Percentiles rank a stretch among this genome's conserved stretches.
These are phyloP conservation scores for Boletus pseudo-olivaceus DNA, from an alignment of 768 basidiomycete genomes.

Conservation along the genomic window DNA sequence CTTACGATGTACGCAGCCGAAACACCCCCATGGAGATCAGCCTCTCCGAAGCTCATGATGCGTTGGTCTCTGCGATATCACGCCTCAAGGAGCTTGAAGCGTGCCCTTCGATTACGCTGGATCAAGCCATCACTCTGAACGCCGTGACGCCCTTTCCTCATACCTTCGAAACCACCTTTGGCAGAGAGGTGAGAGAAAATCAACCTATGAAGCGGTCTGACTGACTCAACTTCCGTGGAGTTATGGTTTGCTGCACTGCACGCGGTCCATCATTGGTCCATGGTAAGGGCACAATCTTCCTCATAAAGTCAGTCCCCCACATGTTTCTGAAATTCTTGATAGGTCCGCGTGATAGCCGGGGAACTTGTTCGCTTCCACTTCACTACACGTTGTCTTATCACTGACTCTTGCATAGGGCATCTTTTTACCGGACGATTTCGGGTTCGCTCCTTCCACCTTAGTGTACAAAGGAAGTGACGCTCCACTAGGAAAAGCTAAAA, in stretches of 20 bases:
- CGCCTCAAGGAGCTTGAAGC: conserved; percentile 50
- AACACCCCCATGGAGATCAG: conserved; percentile 84
- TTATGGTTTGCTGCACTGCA: conserved; percentile 85
- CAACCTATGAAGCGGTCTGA: neutral
- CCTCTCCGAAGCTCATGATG: conserved; percentile 53
- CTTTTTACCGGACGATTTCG: conserved; percentile 69
- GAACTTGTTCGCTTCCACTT: conserved; percentile 56
- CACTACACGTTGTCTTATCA: neutral
- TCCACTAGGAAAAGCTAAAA: conserved; percentile 62
- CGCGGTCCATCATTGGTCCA: conserved; percentile 89
- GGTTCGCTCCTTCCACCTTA: conserved; percentile 82
- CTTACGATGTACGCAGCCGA: conserved; percentile 72
- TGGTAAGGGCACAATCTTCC: conserved; percentile 46
- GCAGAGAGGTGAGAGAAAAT: conserved; percentile 58
- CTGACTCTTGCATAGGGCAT: conserved; percentile 48
- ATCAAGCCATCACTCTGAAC: conserved; percentile 64
- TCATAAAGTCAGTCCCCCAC: neutral
- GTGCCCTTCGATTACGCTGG: conserved; percentile 41
- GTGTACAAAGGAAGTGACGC: conserved; percentile 68
- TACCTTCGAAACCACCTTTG: conserved; percentile 74
- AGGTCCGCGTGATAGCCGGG: conserved; percentile 82
- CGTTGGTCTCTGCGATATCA: conserved; percentile 52
- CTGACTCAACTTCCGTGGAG: conserved; percentile 34
- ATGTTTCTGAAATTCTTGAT: conserved; percentile 4
- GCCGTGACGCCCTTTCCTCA: conserved; percentile 80